Conservation (phyloP, 345 rosid species). For the Populus nigra region DNA sequence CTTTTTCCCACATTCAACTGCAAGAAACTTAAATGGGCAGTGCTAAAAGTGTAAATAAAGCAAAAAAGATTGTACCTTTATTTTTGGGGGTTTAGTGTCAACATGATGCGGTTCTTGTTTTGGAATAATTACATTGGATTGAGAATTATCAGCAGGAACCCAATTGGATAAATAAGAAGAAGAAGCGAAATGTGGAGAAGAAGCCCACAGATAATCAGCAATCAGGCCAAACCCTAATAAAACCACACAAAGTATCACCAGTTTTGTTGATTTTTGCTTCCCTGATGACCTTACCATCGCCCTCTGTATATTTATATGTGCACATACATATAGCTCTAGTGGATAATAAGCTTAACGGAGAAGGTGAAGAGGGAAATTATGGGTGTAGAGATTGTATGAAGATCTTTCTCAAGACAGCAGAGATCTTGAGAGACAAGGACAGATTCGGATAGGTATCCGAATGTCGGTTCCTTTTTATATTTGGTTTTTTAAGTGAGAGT, state of each 20-base stretch:
- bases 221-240: constrained; percentile 58
- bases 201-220: constrained; percentile 82
- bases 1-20: background rate
- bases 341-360: background rate
- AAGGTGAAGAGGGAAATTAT: background rate
- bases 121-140: constrained; percentile 11
- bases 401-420: background rate
- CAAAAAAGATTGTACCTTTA: constrained; percentile 1
- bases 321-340: background rate
- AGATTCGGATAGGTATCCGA: background rate
- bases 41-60: background rate
- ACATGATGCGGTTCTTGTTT: background rate
- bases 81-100: background rate
- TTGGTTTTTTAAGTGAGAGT: background rate
- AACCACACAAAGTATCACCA: constrained; percentile 40
- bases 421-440: background rate
- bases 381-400: background rate
- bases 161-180: constrained; percentile 27
- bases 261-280: constrained; percentile 49
- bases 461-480: background rate
- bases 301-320: background rate
- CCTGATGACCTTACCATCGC: constrained; percentile 47
- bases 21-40: background rate
- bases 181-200: constrained; percentile 53
- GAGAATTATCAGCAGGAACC: constrained; percentile 17